Evolutionary conservation across 305 asterid genomes (phyloP).

Genomic region (Solanum aculeatissimum): DNA sequence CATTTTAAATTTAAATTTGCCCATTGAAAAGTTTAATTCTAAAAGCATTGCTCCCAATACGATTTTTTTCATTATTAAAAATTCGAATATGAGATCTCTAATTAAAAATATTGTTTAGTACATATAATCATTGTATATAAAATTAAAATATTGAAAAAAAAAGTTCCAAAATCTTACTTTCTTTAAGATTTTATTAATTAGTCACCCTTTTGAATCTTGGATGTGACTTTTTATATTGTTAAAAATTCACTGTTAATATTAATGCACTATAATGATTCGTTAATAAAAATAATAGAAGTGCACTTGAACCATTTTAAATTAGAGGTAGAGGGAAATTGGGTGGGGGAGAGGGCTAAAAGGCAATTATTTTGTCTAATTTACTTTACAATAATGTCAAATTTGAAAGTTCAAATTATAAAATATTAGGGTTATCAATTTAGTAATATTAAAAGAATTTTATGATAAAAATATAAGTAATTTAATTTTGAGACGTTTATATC

Average conservation of each 20-base stretch:
- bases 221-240: neutral
- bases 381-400: neutral
- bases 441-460: neutral
- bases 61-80: neutral
- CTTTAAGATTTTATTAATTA: neutral
- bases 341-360: neutral
- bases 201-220: neutral
- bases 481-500: neutral
- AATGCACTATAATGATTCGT: neutral
- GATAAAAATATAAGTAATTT: neutral
- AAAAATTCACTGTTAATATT: neutral
- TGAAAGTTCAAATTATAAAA: neutral
- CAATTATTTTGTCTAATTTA: neutral
- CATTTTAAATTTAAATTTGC: neutral
- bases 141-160: neutral
- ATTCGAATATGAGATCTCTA: accelerated
- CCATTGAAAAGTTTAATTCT: neutral
- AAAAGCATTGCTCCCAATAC: accelerated
- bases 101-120: neutral
- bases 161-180: neutral
- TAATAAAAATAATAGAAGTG: neutral
- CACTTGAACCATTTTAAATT: neutral
- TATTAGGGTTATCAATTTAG: neutral
- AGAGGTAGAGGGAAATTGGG: neutral
- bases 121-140: neutral